These are phyloP conservation scores for Phytophthora megakarya DNA, from an alignment of 352 stramenopile genomes.

Conservation along the genomic window DNA sequence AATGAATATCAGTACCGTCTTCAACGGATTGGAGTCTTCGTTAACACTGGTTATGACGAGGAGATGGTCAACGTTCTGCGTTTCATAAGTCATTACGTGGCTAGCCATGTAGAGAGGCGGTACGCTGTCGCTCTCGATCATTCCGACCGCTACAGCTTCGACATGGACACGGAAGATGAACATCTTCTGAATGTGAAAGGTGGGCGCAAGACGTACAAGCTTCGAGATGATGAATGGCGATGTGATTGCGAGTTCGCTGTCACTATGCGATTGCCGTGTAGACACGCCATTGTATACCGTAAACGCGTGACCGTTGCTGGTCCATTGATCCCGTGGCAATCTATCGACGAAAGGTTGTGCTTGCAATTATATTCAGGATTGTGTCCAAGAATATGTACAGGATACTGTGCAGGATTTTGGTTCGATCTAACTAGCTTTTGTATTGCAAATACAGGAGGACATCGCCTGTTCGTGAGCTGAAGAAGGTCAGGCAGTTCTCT, in stretches of 20 bases:
- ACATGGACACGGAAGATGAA: no score
- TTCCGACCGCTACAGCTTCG: not conserved
- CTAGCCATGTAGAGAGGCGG: slow-evolving; percentile 11
- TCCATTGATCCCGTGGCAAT: slow-evolving; percentile 10
- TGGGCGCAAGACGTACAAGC: no score
- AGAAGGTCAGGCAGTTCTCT: not conserved
- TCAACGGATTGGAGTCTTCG: no score
- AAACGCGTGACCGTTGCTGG: not conserved
- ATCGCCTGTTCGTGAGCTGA: not conserved
- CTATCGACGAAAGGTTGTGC: slow-evolving; percentile 15
- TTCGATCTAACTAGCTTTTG: no score
- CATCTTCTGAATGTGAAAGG: not conserved
- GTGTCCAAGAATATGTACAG: no score
- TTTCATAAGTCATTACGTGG: slow-evolving; percentile 27
- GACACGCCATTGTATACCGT: slow-evolving; percentile 23
- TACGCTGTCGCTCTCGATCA: not conserved
- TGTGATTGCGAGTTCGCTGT: not conserved
- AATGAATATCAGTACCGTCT: no score
- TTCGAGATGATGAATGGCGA: slow-evolving; percentile 5
- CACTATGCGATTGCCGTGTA: slow-evolving; percentile 7
- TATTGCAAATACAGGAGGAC: slow-evolving; percentile 10
- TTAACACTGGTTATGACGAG: no score
- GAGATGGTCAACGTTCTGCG: slow-evolving; percentile 26
- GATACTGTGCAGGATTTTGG: no score
- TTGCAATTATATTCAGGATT: not conserved